These are phyloP conservation scores for Talaromyces sp. DNA, from an alignment of 2,329 filamentous ascomycete genomes.

Conservation along the genomic window DNA sequence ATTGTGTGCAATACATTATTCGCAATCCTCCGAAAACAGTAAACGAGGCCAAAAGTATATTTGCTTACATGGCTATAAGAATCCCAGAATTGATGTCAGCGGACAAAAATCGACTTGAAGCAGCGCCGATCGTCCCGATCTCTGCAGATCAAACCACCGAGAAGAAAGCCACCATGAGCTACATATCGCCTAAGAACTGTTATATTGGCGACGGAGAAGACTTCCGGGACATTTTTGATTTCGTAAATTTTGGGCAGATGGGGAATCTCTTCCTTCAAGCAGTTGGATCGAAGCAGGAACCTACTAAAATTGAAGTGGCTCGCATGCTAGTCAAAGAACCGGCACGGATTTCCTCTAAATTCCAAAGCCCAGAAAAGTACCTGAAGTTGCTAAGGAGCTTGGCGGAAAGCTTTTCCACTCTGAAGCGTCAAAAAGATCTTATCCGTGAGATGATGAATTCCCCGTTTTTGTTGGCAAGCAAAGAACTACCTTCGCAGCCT, in stretches of 20 bases:
- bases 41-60: conserved; percentile 65
- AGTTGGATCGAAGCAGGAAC: conserved; percentile 86
- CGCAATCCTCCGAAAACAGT: conserved; percentile 65
- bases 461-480: conserved; percentile 77
- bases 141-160: conserved; percentile 28
- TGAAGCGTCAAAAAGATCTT: conserved; percentile 76
- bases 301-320: conserved; percentile 80
- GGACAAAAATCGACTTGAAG: conserved; percentile 57
- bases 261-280: conserved; percentile 85
- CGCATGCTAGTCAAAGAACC: conserved; percentile 79
- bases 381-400: conserved; percentile 75
- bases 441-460: conserved; percentile 71
- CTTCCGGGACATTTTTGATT: conserved; percentile 92
- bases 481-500: conserved; percentile 55
- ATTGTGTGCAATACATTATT: conserved; percentile 71
- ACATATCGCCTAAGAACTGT: conserved; percentile 66
- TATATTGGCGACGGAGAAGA: conserved; percentile 71
- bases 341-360: conserved; percentile 70
- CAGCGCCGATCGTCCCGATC: conserved; percentile 70
- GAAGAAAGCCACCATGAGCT: conserved; percentile 43
- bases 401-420: conserved; percentile 62
- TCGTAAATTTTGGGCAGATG: conserved; percentile 85
- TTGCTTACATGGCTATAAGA: conserved; percentile 77
- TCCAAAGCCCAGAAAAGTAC: conserved; percentile 82
- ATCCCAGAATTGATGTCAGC: conserved; percentile 66